A percentile compares a stretch with the other conserved stretches of the same genome.
Evolutionary conservation across 352 stramenopile genomes (phyloP).

Genomic region (Sclerospora graminicola): DNA sequence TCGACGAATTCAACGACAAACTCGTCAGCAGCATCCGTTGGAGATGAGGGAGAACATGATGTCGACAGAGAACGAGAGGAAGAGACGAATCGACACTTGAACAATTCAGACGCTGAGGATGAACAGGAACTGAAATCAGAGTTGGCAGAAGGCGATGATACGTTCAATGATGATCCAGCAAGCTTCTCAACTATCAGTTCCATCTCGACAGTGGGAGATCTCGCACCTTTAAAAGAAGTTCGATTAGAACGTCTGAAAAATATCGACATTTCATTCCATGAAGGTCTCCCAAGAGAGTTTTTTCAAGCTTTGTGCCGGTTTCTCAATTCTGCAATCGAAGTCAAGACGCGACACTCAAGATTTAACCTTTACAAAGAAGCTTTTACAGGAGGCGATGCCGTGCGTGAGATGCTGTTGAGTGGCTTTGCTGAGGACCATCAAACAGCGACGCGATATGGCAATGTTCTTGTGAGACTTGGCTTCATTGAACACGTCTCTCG

Average conservation of each 20-base stretch:
- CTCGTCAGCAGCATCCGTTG: conserved; percentile 34
- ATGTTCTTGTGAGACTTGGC: conserved; percentile 69
- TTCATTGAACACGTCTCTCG: conserved; percentile 79
- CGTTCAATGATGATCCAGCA: conserved; percentile 23
- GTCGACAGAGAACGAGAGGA: conserved; percentile 26
- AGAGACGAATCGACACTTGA: conserved; percentile 9
- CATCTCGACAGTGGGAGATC: conserved; percentile 34
- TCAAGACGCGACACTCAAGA: conserved; percentile 74
- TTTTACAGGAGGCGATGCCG: conserved; percentile 65
- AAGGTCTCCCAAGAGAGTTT: conserved; percentile 70
- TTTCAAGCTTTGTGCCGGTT: conserved; percentile 66
- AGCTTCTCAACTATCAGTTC: conserved; percentile 8
- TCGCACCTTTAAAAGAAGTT: conserved; percentile 58
- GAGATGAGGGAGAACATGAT: conserved; percentile 29
- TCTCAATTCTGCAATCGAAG: conserved; percentile 56
- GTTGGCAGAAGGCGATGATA: conserved; percentile 22
- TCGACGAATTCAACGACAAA: conserved; percentile 37
- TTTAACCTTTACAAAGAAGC: conserved; percentile 86
- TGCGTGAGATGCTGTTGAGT: conserved; percentile 61
- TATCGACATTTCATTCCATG: conserved; percentile 70
- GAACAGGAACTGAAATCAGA: conserved; percentile 5
- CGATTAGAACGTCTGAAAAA: conserved; percentile 62
- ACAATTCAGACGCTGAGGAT: conserved; percentile 11
- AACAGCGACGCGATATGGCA: conserved; percentile 56
- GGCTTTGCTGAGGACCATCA: conserved; percentile 74